These are phyloP conservation scores for Calamus simplicifolius DNA, from an alignment of 176 grass and related monocot genomes.

Conservation along the genomic window DNA sequence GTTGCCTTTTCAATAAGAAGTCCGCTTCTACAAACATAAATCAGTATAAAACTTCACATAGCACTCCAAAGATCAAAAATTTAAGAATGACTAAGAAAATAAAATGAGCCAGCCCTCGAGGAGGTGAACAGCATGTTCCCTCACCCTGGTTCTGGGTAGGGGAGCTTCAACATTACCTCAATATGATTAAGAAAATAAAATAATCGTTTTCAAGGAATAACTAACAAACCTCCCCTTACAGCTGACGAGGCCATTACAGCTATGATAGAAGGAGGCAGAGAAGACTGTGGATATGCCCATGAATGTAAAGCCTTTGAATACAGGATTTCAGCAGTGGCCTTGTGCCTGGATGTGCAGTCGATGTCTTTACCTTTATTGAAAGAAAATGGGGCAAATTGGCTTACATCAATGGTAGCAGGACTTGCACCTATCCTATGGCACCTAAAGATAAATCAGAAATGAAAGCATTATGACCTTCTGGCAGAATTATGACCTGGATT, in stretches of 20 bases:
- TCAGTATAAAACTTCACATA: neutral
- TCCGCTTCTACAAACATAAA: slow-evolving; percentile 40
- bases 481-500: neutral
- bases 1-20: slow-evolving; percentile 60
- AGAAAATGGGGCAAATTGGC: slow-evolving; percentile 25
- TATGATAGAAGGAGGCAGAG: slow-evolving; percentile 53
- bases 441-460: slow-evolving; percentile 35
- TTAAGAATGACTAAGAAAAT: slow-evolving; percentile 12
- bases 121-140: too few relatives aligned
- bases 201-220: neutral
- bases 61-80: slow-evolving; percentile 1
- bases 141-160: too few relatives aligned
- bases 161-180: too few relatives aligned
- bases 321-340: slow-evolving; percentile 29
- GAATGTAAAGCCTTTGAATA: slow-evolving; percentile 64
- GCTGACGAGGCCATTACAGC: slow-evolving; percentile 58
- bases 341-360: slow-evolving; percentile 6
- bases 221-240: slow-evolving; percentile 59
- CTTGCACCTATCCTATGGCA: slow-evolving; percentile 54
- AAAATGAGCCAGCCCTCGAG: too few relatives aligned
- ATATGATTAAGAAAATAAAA: too few relatives aligned
- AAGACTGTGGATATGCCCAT: slow-evolving; percentile 82
- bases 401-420: slow-evolving; percentile 27
- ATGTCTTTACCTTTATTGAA: slow-evolving; percentile 27
- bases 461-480: neutral